These are phyloP conservation scores for Quercus cerris DNA, from an alignment of 306 rosid genomes.

Conservation along the genomic window DNA sequence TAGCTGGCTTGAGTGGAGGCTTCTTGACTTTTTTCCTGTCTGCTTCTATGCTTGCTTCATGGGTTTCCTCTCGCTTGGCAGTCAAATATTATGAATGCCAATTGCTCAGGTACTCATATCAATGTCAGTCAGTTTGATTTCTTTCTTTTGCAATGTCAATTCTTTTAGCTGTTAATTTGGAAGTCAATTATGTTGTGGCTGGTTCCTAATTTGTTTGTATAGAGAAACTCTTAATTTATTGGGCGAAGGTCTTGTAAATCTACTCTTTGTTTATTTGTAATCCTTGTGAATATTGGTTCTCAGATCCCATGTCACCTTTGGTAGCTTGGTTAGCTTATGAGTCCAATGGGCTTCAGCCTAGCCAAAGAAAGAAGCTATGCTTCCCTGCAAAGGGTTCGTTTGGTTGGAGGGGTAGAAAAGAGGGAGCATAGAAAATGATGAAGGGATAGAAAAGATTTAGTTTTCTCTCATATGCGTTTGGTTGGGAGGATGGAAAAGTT, in stretches of 20 bases:
- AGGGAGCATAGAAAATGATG: no score
- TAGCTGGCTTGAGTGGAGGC: conserved; percentile 88
- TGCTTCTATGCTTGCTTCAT: conserved; percentile 76
- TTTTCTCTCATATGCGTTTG: no score
- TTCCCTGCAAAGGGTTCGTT: not conserved
- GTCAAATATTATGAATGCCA: conserved; percentile 54
- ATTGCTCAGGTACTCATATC: conserved; percentile 62
- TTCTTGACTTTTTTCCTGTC: conserved; percentile 63
- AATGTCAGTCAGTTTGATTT: conserved; percentile 14
- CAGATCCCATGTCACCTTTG: not conserved
- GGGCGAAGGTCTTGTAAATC: not conserved
- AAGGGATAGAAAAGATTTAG: no score
- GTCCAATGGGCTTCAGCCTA: not conserved
- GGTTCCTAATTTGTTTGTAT: not conserved
- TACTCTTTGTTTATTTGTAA: not conserved
- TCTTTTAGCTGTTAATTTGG: not conserved
- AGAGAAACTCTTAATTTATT: not conserved
- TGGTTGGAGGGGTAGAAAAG: no score
- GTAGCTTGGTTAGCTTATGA: not conserved
- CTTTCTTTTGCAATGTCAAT: not conserved
- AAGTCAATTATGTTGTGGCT: not conserved
- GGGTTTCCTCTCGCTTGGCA: conserved; percentile 66
- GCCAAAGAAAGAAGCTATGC: not conserved
- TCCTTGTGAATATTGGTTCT: not conserved
- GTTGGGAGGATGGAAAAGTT: no score